Base-by-base conservation (phyloP, 129 eudicot species). In the Rutidosis leptorrhynchoides region DNA sequence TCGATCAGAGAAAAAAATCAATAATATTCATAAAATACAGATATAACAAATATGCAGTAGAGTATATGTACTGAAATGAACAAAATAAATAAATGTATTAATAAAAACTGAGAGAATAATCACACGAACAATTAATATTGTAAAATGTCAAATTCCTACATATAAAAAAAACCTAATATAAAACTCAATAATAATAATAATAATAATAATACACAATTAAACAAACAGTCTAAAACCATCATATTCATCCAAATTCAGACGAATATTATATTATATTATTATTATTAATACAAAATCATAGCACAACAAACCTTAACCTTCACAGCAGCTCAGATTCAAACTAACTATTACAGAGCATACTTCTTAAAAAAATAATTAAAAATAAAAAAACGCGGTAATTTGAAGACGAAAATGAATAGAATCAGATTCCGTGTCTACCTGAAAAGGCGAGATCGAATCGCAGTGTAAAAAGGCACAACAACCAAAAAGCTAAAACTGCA, bases 361-460 rank as follows among this genome's bases (percentile, higher is more conserved):
- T 37, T 35, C 5, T 25, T 27, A 3, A 19, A 30, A 4, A 7
- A 49, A 65, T 11, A 12, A 30, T 23, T 48, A 19, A 71, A 1
- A 14, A 61, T 20, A 25, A 11, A 63, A 68, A 74, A 70, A 81
- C 17, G 70, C 78, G 64, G 77, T 54, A 77, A 37, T 16, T 40
- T 40, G 5, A 32, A 51, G 49, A 62, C 53, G 53, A 28, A 21
- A 71, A 43, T 74, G 60, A 71, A 64, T 68, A 70, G 81, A 78
- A 77, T 78, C 74, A 49, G 85, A 80, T 66, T 75, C 69, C 58
- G 29, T 58, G 65, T 65, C 67, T 77, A 81, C 83, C 85, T 74
- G 30, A 64, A 19, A 80, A 75, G 57, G 80, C 67, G 84, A 70
- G 88, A 84, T 84, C 90, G 67, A 73, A 74, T 56, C 62, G 57